phyloP scores from a whole-genome alignment of 345 rosid genomes.

The Moricandia arvensis region DNA sequence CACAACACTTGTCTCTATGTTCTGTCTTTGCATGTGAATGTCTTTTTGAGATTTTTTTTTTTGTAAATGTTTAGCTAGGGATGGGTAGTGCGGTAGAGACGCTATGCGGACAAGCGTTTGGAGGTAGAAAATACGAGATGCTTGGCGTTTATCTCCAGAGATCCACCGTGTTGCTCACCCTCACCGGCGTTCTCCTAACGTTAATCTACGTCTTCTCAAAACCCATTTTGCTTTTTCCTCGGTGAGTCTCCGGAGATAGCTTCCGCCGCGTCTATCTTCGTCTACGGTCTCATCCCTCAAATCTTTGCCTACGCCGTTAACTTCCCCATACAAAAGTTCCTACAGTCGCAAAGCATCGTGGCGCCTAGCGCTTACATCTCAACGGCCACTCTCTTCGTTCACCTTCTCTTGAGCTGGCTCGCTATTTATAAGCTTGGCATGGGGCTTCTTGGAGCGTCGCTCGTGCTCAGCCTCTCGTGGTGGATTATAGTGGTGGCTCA shows the following conservation, averaged over 20 bases:
- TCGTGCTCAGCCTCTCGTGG: conserved; percentile 54
- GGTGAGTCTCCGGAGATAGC: conserved; percentile 53
- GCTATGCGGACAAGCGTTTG: conserved; percentile 65
- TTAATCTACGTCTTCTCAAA: conserved; percentile 46
- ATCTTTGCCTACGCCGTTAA: conserved; percentile 55
- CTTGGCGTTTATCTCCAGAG: conserved; percentile 64
- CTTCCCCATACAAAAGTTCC: conserved; percentile 59
- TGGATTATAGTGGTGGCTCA: conserved; percentile 57
- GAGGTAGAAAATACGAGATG: conserved; percentile 48
- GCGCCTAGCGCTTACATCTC: conserved; percentile 57
- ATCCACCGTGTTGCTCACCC: conserved; percentile 48
- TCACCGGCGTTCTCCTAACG: conserved; percentile 44
- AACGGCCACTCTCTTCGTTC: conserved; percentile 35
- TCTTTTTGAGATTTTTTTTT: neutral
- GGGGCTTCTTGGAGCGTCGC: conserved; percentile 52
- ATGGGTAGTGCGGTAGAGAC: conserved; percentile 78
- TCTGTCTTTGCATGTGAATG: neutral
- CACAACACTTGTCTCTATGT: neutral
- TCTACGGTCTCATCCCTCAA: conserved; percentile 57
- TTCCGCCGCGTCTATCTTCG: conserved; percentile 50
- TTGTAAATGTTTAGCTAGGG: conserved; percentile 26
- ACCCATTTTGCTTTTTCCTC: conserved; percentile 44
- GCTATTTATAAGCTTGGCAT: conserved; percentile 40
- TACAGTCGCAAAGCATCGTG: conserved; percentile 59
- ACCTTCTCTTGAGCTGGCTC: conserved; percentile 45